Percentiles rank a stretch among this genome's conserved stretches.
Conservation (phyloP, 371 early-diverging fungal species). For the Mortierella sp. region DNA sequence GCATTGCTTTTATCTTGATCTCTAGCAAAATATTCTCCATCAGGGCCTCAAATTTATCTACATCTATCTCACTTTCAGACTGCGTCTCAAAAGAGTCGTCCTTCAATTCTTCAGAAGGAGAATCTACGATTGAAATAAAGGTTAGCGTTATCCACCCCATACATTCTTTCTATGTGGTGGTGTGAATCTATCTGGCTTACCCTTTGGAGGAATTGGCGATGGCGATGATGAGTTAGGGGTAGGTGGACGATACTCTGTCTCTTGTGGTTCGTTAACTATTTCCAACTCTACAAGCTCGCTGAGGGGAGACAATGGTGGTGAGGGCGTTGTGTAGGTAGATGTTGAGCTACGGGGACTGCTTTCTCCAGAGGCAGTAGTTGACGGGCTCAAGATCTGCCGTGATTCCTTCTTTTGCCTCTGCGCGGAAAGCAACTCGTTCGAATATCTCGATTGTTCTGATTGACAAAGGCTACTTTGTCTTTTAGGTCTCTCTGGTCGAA, state of each 20-base stretch:
- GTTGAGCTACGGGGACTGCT: conserved; percentile 14
- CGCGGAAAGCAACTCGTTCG: neutral
- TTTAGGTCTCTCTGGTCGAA: conserved; percentile 1
- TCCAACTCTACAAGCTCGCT: conserved; percentile 6
- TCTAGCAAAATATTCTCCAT: conserved; percentile 71
- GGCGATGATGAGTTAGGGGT: conserved; percentile 32
- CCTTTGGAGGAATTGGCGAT: conserved; percentile 29
- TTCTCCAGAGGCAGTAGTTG: neutral
- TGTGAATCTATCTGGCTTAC: conserved; percentile 7
- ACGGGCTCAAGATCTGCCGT: neutral
- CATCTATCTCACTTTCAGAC: conserved; percentile 14
- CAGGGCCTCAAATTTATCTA: conserved; percentile 61
- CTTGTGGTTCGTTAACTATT: neutral
- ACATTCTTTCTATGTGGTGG: neutral
- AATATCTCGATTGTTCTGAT: neutral
- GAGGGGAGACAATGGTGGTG: conserved; percentile 38
- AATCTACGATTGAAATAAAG: neutral
- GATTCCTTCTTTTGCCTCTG: conserved; percentile 5
- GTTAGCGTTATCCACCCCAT: neutral
- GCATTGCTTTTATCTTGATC: conserved; percentile 46
- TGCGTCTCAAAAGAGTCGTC: conserved; percentile 11
- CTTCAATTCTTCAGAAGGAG: neutral
- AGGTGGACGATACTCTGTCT: conserved; percentile 22
- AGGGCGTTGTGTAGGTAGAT: conserved; percentile 27
- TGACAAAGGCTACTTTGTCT: neutral